Base-by-base conservation (phyloP, 148 eudicot genomes). In the Linanthus parryae region DNA sequence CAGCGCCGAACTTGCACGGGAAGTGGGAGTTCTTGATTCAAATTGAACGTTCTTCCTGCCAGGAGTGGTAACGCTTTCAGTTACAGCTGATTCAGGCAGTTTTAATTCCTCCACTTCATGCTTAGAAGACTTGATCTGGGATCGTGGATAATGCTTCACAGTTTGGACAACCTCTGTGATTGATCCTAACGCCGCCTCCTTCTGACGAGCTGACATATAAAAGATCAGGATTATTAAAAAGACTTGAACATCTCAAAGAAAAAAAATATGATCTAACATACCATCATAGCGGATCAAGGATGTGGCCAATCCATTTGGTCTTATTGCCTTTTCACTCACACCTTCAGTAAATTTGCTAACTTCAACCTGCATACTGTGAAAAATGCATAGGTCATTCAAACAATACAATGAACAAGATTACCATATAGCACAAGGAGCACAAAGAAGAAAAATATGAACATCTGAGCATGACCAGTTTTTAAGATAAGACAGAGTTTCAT, bases 311-410 rank as follows among this genome's bases (percentile, higher is more conserved):
- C 99, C 99, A 65, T 94, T 94, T 30, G 99, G 99, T 41, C 99
- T 73, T 43, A 88, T 31, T 23, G 72, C 88, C 74, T 82, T 88
- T 14, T 84, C 95, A 65, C 67, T 75, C 24, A 74, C 70, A 30
- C 99, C 99, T 78, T 94, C 99, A 3, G 99, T 94, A 67, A 78
- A 88, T 66, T 84, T 94, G 72, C 99, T 94, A 60, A 94, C 96
- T 68, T 94, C 99, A 35, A 94, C 99, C 82, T 94, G 99, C 99
- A 94, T 94, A 61, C 99, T 92, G 83, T 59, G 57, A 54, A 27
- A 15, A 34, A 52, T 60, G 22, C 42, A 31, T 45, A 20, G 48
- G 21, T 23, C 36, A 36, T 33, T 75, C 51, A 55, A 58, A 48
- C 22, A 17, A 49, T n/a, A n/a, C n/a, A n/a, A n/a, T n/a, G n/a